These are phyloP conservation scores for Paraphoma sp. DNA, from an alignment of 2,329 filamentous ascomycete genomes.

Conservation along the genomic window DNA sequence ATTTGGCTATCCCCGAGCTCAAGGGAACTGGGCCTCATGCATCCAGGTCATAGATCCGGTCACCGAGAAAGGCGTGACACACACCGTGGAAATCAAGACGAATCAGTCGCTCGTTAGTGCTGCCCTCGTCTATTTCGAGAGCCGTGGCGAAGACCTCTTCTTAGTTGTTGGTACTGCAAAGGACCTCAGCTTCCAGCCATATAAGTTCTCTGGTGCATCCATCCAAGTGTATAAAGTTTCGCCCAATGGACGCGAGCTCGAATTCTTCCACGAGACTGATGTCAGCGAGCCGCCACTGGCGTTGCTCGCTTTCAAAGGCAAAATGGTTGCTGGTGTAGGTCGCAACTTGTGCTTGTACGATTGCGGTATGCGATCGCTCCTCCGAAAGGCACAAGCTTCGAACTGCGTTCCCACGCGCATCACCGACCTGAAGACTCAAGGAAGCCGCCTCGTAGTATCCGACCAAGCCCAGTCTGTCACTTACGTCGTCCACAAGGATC, in stretches of 20 bases:
- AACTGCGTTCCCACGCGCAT: slow-evolving; percentile 82
- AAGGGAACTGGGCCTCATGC: slow-evolving; percentile 92
- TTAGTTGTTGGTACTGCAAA: slow-evolving; percentile 94
- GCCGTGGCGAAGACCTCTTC: slow-evolving; percentile 82
- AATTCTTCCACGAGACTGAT: slow-evolving; percentile 96
- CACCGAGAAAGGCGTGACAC: slow-evolving; percentile 70
- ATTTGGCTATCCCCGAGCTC: slow-evolving; percentile 86
- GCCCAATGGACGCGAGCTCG: slow-evolving; percentile 83
- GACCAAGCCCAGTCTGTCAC: slow-evolving; percentile 93
- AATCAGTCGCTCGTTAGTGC: slow-evolving; percentile 93
- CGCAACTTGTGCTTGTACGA: slow-evolving; percentile 87
- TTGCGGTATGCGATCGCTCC: slow-evolving; percentile 87
- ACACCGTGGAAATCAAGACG: slow-evolving; percentile 80
- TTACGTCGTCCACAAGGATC: slow-evolving; percentile 89
- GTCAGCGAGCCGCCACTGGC: slow-evolving; percentile 88
- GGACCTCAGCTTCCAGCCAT: slow-evolving; percentile 81
- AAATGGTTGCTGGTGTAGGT: slow-evolving; percentile 84
- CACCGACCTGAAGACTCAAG: slow-evolving; percentile 85
- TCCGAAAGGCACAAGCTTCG: slow-evolving; percentile 84
- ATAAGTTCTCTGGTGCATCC: slow-evolving; percentile 74
- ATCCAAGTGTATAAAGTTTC: slow-evolving; percentile 92
- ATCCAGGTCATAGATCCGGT: slow-evolving; percentile 90
- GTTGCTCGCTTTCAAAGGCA: slow-evolving; percentile 91
- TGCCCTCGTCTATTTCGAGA: slow-evolving; percentile 83
- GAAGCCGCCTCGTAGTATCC: slow-evolving; percentile 87